These are phyloP conservation scores for Quercus dentata DNA, from an alignment of 306 rosid species.

Conservation along the genomic window DNA sequence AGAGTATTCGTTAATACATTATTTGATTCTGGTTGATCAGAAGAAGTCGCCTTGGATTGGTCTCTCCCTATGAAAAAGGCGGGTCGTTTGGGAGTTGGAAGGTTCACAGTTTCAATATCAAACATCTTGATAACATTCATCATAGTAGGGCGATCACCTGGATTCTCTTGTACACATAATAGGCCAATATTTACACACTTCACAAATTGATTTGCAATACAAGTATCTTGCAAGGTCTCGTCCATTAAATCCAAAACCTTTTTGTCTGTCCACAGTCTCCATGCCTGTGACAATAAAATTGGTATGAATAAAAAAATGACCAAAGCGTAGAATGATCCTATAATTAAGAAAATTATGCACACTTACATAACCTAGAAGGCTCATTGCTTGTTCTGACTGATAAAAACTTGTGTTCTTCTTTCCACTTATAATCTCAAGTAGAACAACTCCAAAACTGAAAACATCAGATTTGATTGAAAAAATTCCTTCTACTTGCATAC, in stretches of 20 bases:
- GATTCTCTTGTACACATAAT: slow-evolving; percentile 38
- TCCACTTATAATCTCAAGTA: too few relatives aligned
- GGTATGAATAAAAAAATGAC: not conserved
- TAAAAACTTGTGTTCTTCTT: too few relatives aligned
- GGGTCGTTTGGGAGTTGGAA: slow-evolving; percentile 41
- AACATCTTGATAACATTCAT: slow-evolving; percentile 38
- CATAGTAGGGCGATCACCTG: slow-evolving; percentile 45
- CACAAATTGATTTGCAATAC: too few relatives aligned
- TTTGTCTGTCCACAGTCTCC: slow-evolving; percentile 34
- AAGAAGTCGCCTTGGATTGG: slow-evolving; percentile 23
- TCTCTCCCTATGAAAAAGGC: slow-evolving; percentile 26
- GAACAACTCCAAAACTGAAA: too few relatives aligned
- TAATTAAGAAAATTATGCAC: not conserved
- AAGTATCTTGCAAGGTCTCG: too few relatives aligned
- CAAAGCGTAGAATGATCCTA: too few relatives aligned
- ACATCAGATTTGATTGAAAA: slow-evolving; percentile 8
- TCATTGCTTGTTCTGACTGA: too few relatives aligned
- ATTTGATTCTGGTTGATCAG: not conserved
- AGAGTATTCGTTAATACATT: slow-evolving; percentile 10
- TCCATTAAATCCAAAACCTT: too few relatives aligned
- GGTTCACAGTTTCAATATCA: slow-evolving; percentile 24
- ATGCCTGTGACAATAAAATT: slow-evolving; percentile 27
- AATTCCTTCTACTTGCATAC: not conserved
- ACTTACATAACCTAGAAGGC: too few relatives aligned
- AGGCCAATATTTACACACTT: too few relatives aligned